These are phyloP conservation scores for Macadamia integrifolia DNA, from an alignment of 164 flowering plant species.

Conservation along the genomic window DNA sequence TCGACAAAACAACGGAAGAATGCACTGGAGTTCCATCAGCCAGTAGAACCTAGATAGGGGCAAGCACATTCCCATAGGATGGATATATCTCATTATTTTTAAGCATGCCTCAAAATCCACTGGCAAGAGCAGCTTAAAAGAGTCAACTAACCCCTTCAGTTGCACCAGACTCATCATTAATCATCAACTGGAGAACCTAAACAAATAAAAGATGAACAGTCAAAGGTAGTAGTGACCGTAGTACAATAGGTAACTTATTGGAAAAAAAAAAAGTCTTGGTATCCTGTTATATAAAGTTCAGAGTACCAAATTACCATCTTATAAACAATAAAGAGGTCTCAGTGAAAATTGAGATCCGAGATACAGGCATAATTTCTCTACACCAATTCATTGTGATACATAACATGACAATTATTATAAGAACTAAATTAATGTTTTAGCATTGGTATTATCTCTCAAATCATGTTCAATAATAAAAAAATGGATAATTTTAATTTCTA, in stretches of 20 bases:
- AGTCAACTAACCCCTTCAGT: constrained; percentile 66
- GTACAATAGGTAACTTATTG: too few species aligned
- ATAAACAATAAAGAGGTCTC: background rate
- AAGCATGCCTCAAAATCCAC: background rate
- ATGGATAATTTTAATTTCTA: too few species aligned
- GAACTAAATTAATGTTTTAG: too few species aligned
- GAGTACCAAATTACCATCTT: background rate
- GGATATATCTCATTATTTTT: constrained; percentile 2
- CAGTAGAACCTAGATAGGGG: constrained; percentile 53
- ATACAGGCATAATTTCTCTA: too few species aligned
- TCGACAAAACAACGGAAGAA: constrained; percentile 78
- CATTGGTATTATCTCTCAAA: too few species aligned
- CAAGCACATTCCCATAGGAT: constrained; percentile 11
- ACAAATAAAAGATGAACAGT: constrained; percentile 13
- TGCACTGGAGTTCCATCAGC: constrained; percentile 66
- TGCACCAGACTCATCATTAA: constrained; percentile 46
- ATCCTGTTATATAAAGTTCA: background rate
- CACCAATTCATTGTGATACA: too few species aligned
- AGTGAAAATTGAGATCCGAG: too few species aligned
- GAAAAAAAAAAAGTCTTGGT: too few species aligned
- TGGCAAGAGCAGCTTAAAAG: background rate
- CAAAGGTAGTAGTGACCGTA: too few species aligned
- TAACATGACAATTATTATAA: too few species aligned
- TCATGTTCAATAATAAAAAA: too few species aligned
- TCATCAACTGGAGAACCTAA: constrained; percentile 59